Conservation (phyloP, 2,329 filamentous ascomycete genomes). For the Neurospora sp. region DNA sequence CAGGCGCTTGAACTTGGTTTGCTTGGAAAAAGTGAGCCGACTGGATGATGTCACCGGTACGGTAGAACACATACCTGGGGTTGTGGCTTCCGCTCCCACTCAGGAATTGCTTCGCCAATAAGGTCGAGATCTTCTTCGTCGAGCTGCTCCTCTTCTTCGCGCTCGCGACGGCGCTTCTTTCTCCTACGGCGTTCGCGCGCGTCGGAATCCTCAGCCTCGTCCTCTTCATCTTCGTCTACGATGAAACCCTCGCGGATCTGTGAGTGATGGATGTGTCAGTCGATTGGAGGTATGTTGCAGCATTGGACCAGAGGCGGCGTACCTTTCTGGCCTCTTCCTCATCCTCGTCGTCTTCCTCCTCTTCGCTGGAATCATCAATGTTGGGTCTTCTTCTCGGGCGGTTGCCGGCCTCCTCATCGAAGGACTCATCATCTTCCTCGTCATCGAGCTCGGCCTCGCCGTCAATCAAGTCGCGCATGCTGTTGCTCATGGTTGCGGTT, state of each 20-base stretch:
- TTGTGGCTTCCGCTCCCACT: conserved; percentile 55
- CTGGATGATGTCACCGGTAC: not conserved
- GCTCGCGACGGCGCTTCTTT: conserved; percentile 68
- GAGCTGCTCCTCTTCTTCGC: conserved; percentile 77
- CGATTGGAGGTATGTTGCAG: not conserved
- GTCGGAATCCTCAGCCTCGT: conserved; percentile 51
- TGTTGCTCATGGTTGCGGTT: conserved; percentile 45
- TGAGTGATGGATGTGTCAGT: conserved; percentile 9
- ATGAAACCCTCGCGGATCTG: conserved; percentile 94
- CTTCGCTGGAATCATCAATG: conserved; percentile 79
- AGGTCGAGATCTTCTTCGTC: conserved; percentile 95
- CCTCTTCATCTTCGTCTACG: conserved; percentile 81
- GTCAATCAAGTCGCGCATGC: conserved; percentile 69
- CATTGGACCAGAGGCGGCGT: conserved; percentile 19
- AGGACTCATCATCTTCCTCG: conserved; percentile 76
- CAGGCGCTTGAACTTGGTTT: conserved; percentile 92
- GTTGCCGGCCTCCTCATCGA: conserved; percentile 66
- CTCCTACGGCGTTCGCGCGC: conserved; percentile 52
- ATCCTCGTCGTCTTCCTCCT: conserved; percentile 87
- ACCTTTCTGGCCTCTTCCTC: conserved; percentile 75
- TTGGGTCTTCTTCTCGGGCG: conserved; percentile 33
- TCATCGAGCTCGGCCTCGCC: conserved; percentile 78
- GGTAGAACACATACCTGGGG: conserved; percentile 51
- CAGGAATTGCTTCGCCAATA: conserved; percentile 74
- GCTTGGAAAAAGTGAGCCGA: conserved; percentile 3